Conservation (phyloP, 139 green algal genomes). For the Edaphochlamys debaryana region DNA sequence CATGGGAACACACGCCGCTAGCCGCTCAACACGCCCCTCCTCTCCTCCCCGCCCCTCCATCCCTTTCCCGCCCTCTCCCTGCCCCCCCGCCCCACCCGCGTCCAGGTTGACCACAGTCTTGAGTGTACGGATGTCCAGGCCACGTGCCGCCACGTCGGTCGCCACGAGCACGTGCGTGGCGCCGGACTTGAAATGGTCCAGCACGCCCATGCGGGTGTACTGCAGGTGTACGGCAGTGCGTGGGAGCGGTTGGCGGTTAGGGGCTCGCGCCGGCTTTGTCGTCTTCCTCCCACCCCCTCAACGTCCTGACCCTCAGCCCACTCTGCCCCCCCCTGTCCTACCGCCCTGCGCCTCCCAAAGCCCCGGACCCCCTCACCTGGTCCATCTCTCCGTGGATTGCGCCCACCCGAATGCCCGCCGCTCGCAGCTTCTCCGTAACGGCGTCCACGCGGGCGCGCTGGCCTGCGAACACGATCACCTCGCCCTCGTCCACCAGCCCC, state of each 20-base stretch:
- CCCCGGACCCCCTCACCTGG: constrained; percentile 79
- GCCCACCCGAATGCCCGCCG: constrained; percentile 62
- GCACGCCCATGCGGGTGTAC: constrained; percentile 74
- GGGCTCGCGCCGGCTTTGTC: constrained; percentile 74
- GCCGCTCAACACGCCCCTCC: too few relatives aligned
- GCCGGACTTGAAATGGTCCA: constrained; percentile 85
- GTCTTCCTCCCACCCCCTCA: constrained; percentile 55
- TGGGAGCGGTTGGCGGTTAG: constrained; percentile 49
- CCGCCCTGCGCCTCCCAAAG: constrained; percentile 59
- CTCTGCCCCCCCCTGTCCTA: too few relatives aligned
- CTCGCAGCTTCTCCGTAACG: constrained; percentile 65
- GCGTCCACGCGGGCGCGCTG: constrained; percentile 85
- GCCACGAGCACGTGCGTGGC: constrained; percentile 94
- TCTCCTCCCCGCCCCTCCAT: too few relatives aligned
- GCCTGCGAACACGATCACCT: constrained; percentile 93
- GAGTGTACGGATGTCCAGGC: constrained; percentile 95
- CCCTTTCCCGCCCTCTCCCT: too few relatives aligned
- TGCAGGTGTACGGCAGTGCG: constrained; percentile 63
- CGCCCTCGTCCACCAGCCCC: constrained; percentile 78
- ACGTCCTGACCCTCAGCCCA: not conserved
- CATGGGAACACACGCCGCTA: too few relatives aligned
- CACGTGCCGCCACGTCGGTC: constrained; percentile 96
- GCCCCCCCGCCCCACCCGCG: too few relatives aligned
- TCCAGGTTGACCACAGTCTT: constrained; percentile 93
- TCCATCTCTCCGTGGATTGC: constrained; percentile 97